These are phyloP conservation scores for Ustilago sp. DNA, from an alignment of 1,284 basidiomycete genomes.

Conservation along the genomic window DNA sequence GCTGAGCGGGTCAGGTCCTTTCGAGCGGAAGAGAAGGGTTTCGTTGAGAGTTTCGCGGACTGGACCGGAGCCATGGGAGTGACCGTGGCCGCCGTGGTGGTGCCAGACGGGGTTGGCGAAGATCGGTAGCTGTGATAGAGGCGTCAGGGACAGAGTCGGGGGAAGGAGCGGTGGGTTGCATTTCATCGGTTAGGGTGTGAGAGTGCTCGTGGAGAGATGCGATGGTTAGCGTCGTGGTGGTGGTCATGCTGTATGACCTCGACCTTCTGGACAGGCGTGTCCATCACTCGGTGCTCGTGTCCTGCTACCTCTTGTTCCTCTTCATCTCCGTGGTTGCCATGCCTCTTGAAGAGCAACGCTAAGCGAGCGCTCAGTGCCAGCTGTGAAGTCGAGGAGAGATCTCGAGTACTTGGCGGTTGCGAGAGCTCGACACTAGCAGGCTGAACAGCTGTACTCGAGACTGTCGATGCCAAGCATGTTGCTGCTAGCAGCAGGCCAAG, in stretches of 20 bases:
- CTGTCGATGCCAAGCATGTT: conserved; percentile 8
- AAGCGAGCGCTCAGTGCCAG: not conserved
- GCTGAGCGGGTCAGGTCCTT: conserved; percentile 66
- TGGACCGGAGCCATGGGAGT: conserved; percentile 48
- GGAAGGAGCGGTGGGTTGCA: conserved; percentile 18
- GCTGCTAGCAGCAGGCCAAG: conserved; percentile 9
- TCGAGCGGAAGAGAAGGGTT: conserved; percentile 54
- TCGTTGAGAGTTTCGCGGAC: conserved; percentile 55
- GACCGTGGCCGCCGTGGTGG: conserved; percentile 35
- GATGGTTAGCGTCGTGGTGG: not conserved
- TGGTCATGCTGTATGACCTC: conserved; percentile 5
- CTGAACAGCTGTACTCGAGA: conserved; percentile 12
- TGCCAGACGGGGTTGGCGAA: conserved; percentile 30
- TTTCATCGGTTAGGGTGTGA: conserved; percentile 15
- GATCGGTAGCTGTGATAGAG: conserved; percentile 15
- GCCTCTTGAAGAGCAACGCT: conserved; percentile 13
- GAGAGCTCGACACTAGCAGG: conserved; percentile 3
- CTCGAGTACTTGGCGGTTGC: conserved; percentile 4
- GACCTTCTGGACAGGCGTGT: not conserved
- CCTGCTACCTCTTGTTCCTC: conserved; percentile 18
- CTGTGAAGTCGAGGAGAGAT: not conserved
- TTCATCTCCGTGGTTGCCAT: conserved; percentile 40
- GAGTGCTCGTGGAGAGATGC: conserved; percentile 5
- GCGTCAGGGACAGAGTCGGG: conserved; percentile 23
- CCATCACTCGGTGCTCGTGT: conserved; percentile 6